Base-by-base conservation (phyloP, 371 early-diverging fungal species). In the Entomophthora muscae region DNA sequence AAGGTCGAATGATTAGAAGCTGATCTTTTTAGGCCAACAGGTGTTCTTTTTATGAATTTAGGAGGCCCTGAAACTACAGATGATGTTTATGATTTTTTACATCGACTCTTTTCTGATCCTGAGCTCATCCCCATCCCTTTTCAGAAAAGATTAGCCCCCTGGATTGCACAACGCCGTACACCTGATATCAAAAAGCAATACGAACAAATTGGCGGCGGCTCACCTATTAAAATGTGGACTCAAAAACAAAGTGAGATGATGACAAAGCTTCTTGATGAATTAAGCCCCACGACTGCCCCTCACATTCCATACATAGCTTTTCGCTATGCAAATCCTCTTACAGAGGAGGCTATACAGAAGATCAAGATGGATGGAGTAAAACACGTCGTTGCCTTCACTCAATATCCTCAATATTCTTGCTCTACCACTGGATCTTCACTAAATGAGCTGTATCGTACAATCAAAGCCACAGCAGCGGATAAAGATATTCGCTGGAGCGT, bases 391-490 rank as follows among this genome's bases (percentile, higher is more conserved):
- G 95, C 93, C 0, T 90, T 96, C 62, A 85, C 90, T 0, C 88
- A 94, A 70, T 96, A 96, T 72, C 95, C 95, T 61, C 95, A 96
- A 74, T 95, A 92, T 75, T 91, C 91, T 21, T 93, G 97, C 68
- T 88, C 94, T 0, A 96, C 97, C 22, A 93, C 95, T 0, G 97
- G 97, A 28, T 85, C 85, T 69, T 89, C 88, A 65, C 73, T 96
- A 66, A 96, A 94, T 70, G 92, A 95, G 71, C 77, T 96, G 1
- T 81, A 80, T 64, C 80, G 84, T 27, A 72, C 76, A 3, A 75
- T 90, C 33, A 67, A 79, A 66, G 66, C 68, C 10, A 64, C 70
- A 1, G 90, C 90, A 57, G 81, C 86, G 61, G 73, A 80, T 1
- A 68, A 76, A 28, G 72, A 72, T 52, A 77, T 96, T 22, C 66